Percentiles rank a stretch among this genome's conserved stretches.
Evolutionary conservation across 768 basidiomycete species (phyloP).

Genomic region (Suillus sp.): DNA sequence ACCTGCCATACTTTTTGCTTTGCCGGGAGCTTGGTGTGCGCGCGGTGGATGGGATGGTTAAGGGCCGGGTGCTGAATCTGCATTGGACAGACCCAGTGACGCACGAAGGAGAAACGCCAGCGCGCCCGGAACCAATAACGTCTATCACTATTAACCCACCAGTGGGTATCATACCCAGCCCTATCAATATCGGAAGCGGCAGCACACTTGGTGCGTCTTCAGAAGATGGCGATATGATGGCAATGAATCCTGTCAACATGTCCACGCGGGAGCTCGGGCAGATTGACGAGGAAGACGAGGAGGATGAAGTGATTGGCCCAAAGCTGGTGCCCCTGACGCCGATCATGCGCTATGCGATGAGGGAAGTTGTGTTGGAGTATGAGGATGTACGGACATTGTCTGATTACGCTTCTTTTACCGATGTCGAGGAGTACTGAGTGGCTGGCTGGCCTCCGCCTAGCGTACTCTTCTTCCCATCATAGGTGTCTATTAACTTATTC

Average conservation of each 20-base stretch:
- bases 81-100: conserved; percentile 76
- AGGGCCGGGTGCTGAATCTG: conserved; percentile 71
- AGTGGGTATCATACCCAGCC: conserved; percentile 30
- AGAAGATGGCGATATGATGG: conserved; percentile 52
- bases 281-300: conserved; percentile 52
- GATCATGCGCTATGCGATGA: conserved; percentile 84
- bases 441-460: conserved; percentile 12
- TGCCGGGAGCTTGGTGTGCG: conserved; percentile 83
- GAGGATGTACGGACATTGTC: conserved; percentile 74
- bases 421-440: conserved; percentile 70
- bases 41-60: conserved; percentile 85
- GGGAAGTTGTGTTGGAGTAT: conserved; percentile 81
- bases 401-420: conserved; percentile 71
- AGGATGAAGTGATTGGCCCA: conserved; percentile 66
- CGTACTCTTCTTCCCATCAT: neutral
- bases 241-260: conserved; percentile 39
- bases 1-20: conserved; percentile 78
- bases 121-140: conserved; percentile 30
- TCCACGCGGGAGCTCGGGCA: conserved; percentile 46
- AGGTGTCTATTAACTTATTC: conserved; percentile 8
- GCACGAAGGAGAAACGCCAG: conserved; percentile 44
- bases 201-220: conserved; percentile 44
- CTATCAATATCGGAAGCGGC: conserved; percentile 25
- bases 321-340: conserved; percentile 77
- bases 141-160: conserved; percentile 31